Percentiles rank a stretch among this genome's conserved stretches.
phyloP scores from a whole-genome alignment of 345 rosid species.

The Jatropha curcas region DNA sequence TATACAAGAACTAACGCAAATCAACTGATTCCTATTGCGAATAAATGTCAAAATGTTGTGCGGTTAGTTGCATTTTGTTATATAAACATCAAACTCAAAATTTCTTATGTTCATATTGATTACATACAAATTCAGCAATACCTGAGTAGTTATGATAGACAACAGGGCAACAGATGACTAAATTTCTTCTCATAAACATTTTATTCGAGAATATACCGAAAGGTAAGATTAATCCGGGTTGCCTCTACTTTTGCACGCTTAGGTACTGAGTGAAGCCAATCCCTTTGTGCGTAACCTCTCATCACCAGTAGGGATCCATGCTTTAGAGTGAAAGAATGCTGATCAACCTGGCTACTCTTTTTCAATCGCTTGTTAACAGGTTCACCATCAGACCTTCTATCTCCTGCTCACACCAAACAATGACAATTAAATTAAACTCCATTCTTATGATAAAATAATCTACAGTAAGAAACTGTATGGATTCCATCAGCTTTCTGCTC shows the following conservation, averaged over 20 bases:
- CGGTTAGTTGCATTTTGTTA: no score
- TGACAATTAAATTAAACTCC: neutral
- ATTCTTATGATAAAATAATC: neutral
- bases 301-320: constrained; percentile 84
- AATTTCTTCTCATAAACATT: no score
- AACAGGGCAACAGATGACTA: no score
- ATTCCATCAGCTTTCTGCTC: neutral
- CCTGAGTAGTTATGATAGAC: no score
- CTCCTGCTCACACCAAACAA: neutral
- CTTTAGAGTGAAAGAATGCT: constrained; percentile 56
- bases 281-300: constrained; percentile 86
- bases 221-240: constrained; percentile 75
- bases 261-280: constrained; percentile 90
- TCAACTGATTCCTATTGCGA: no score
- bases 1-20: no score
- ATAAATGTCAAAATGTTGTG: no score
- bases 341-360: constrained; percentile 41
- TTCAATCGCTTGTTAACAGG: constrained; percentile 56
- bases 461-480: neutral
- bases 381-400: constrained; percentile 39
- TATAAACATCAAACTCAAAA: no score
- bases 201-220: constrained; percentile 43
- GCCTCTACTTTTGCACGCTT: constrained; percentile 68
- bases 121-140: no score
- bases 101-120: no score